Base-by-base conservation (phyloP, 2,329 filamentous ascomycete species). In the Paramyrothecium roridum region DNA sequence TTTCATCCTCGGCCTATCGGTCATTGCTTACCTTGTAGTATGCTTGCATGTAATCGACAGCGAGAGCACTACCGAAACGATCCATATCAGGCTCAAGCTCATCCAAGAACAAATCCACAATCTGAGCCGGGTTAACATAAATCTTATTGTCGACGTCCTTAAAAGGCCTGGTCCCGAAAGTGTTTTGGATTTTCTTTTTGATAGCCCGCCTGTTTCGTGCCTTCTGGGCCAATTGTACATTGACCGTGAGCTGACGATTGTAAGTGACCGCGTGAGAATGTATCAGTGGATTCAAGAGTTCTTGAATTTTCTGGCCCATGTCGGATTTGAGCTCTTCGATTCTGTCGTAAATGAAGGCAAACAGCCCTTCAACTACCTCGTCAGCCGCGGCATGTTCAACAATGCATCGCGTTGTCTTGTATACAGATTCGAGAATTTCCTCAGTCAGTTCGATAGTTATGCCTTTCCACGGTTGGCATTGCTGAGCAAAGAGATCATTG, bases 401-500 rank as follows among this genome's bases (percentile, higher is more conserved):
- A 77, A 81, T 61, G 74, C 76, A 63, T 70, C 67, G 59, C 82
- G 82, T 46, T 11, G 57, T 52, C 0, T 84, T 68, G 12, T 79
- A 71, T 3, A 70, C 73, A 3, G 84, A 74, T 8, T 80, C 63
- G 59, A 81, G 66, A 0, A 81, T 30, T 58, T 77, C n/a, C 74
- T 78, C 3, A 70, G 79, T 19, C 22, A 86, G 70, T 43, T 80
- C 75, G 7, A 70, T 65, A 1, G 77, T 81, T 50, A 80, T 71
- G 0, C 55, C 37, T 52, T 76, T 66, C 84, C 83, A 87, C 0
- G 76, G 76, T 13, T 57, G 50, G 2, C 77, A 81, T 56, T 87
- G 83, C 54, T 84, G 75, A 33, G 70, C 70, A 61, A 88, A 88
- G 0, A 88, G 67, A 23, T 85, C 77, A 1, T 71, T 70, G 3